Conservation (phyloP, 345 rosid species). For the Heritiera fomes region DNA sequence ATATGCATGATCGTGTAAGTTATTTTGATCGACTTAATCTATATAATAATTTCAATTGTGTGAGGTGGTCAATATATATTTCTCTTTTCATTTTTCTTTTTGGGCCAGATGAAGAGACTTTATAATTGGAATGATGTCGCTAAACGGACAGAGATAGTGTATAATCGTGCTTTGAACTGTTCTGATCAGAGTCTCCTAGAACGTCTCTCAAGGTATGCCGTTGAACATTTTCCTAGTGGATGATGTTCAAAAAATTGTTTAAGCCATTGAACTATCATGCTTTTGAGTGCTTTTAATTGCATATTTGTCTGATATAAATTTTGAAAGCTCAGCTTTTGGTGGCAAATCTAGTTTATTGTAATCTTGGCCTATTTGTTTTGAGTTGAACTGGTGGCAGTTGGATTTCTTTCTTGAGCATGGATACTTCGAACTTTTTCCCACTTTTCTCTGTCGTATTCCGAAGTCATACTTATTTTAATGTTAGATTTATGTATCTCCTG, state of each 20-base stretch:
- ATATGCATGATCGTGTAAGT: slow-evolving; percentile 85
- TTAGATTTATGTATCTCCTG: background rate
- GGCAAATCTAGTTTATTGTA: background rate
- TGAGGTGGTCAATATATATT: background rate
- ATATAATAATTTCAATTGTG: slow-evolving; percentile 1
- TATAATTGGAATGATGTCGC: slow-evolving; percentile 98
- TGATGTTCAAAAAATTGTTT: background rate
- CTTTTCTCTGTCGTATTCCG: too few species aligned
- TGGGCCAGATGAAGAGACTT: slow-evolving; percentile 67
- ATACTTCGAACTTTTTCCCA: background rate
- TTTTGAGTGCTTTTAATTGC: background rate
- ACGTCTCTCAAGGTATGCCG: slow-evolving; percentile 61
- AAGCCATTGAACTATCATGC: slow-evolving; percentile 3
- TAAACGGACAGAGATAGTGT: slow-evolving; percentile 87
- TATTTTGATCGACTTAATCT: background rate
- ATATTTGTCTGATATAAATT: background rate
- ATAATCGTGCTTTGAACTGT: slow-evolving; percentile 71
- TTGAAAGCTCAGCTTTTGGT: background rate
- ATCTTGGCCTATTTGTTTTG: background rate
- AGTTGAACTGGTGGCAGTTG: background rate
- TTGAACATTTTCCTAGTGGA: background rate
- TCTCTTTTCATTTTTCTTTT: background rate
- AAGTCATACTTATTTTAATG: background rate
- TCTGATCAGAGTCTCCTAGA: slow-evolving; percentile 61
- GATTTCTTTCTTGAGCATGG: background rate